These are phyloP conservation scores for Microcos paniculata DNA, from an alignment of 345 rosid species.

Conservation along the genomic window DNA sequence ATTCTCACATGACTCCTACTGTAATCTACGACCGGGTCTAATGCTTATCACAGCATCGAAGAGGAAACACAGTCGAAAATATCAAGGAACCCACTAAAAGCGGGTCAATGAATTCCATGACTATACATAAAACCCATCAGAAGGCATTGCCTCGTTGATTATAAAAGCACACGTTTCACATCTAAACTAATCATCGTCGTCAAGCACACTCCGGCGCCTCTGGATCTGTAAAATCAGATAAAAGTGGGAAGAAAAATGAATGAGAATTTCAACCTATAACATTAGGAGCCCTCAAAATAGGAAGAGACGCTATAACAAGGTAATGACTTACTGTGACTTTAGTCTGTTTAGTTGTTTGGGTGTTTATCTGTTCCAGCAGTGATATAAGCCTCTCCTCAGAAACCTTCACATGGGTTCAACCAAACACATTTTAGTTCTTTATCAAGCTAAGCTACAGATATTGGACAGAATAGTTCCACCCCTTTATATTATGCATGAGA, in stretches of 20 bases:
- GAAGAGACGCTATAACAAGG: background rate
- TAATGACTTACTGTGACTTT: conserved; percentile 75
- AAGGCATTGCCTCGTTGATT: background rate
- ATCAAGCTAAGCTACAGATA: background rate
- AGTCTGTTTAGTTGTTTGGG: conserved; percentile 82
- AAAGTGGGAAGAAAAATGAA: background rate
- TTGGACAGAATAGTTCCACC: background rate
- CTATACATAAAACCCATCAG: conserved; percentile 16
- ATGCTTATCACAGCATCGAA: background rate
- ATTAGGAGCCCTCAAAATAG: background rate
- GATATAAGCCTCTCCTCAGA: conserved; percentile 89
- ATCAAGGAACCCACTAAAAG: background rate
- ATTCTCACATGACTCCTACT: background rate
- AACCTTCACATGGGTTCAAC: conserved; percentile 43
- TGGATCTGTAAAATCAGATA: conserved; percentile 59
- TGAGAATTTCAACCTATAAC: background rate
- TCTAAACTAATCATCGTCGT: conserved; percentile 70
- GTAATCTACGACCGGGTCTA: background rate
- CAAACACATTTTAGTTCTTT: background rate
- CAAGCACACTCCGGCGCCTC: conserved; percentile 84
- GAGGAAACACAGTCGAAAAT: background rate
- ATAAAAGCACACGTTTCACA: background rate
- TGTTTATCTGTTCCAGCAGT: conserved; percentile 89
- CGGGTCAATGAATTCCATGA: background rate
- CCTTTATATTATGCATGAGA: background rate